A percentile compares a stretch with the other conserved stretches of the same genome.
These are phyloP conservation scores for Melaleuca quinquenervia DNA, from an alignment of 345 rosid species.

Conservation along the genomic window DNA sequence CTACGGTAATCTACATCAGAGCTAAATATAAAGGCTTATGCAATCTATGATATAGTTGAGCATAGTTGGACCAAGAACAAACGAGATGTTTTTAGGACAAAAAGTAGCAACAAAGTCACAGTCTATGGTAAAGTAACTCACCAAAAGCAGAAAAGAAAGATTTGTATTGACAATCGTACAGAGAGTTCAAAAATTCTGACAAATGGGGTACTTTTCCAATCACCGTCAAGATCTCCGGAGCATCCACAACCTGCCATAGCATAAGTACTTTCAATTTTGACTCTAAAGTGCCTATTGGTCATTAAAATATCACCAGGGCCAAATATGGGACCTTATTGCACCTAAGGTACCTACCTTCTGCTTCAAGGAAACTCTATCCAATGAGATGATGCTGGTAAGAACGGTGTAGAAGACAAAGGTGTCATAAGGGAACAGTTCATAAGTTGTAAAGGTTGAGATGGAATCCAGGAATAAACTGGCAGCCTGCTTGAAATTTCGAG, in stretches of 20 bases:
- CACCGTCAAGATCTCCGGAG: constrained; percentile 98
- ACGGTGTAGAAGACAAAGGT: constrained; percentile 92
- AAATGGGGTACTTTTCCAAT: constrained; percentile 85
- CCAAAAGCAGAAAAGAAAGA: constrained; percentile 92
- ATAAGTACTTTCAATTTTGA: not conserved
- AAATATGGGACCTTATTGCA: not conserved
- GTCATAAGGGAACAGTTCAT: constrained; percentile 87
- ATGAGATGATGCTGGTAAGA: constrained; percentile 82
- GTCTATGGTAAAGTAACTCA: constrained; percentile 14
- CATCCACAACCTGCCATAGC: constrained; percentile 75
- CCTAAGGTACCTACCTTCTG: constrained; percentile 55
- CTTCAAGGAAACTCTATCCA: constrained; percentile 94
- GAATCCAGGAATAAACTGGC: constrained; percentile 88
- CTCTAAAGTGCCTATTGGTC: not conserved
- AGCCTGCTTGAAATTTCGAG: constrained; percentile 87
- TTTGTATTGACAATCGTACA: constrained; percentile 86
- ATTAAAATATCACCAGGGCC: not conserved
- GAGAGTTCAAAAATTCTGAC: constrained; percentile 82
- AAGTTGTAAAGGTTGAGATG: constrained; percentile 95
- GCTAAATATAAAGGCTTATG: not conserved
- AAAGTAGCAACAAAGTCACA: not conserved
- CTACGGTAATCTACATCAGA: not conserved
- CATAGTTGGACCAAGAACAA: not conserved
- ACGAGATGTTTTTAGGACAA: not conserved
- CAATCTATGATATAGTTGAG: not conserved